These are phyloP conservation scores for Venturia nashicola DNA, from an alignment of 2,329 filamentous ascomycete genomes.

Conservation along the genomic window DNA sequence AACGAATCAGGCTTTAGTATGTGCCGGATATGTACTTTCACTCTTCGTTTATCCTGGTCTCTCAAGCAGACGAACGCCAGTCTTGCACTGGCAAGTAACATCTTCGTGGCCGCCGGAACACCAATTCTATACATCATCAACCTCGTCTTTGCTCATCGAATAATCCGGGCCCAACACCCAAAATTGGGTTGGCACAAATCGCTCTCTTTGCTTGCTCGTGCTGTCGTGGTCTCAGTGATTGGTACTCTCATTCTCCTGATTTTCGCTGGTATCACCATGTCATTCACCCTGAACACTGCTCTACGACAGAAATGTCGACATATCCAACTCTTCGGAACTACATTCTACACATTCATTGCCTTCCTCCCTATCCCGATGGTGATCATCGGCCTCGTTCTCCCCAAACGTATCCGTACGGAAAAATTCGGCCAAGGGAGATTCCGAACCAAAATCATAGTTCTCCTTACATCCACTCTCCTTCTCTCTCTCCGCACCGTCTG, in stretches of 20 bases:
- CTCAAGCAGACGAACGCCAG: constrained; percentile 26
- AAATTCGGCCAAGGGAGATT: constrained; percentile 57
- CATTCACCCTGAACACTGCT: constrained; percentile 49
- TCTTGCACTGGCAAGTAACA: constrained; percentile 45
- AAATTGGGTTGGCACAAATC: constrained; percentile 53
- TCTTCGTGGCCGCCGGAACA: constrained; percentile 58
- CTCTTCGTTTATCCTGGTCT: constrained; percentile 24
- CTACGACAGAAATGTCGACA: constrained; percentile 42
- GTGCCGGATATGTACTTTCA: constrained; percentile 27
- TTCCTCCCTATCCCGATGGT: constrained; percentile 54
- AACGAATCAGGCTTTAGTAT: constrained; percentile 28
- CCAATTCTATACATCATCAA: constrained; percentile 62
- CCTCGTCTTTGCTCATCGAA: constrained; percentile 61
- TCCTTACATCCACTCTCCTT: constrained; percentile 46
- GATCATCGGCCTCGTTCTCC: constrained; percentile 33
- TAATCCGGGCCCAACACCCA: constrained; percentile 65
- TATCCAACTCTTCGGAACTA: constrained; percentile 51
- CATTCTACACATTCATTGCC: constrained; percentile 52
- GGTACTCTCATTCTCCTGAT: constrained; percentile 55
- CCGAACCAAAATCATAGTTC: constrained; percentile 52
- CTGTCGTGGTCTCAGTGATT: constrained; percentile 46
- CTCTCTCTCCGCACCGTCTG: constrained; percentile 59
- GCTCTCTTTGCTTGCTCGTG: constrained; percentile 41
- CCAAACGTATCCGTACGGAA: constrained; percentile 34
- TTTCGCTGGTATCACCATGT: constrained; percentile 48